phyloP scores from a whole-genome alignment of 2,329 filamentous ascomycete species.

The Elsinoe ampelina region DNA sequence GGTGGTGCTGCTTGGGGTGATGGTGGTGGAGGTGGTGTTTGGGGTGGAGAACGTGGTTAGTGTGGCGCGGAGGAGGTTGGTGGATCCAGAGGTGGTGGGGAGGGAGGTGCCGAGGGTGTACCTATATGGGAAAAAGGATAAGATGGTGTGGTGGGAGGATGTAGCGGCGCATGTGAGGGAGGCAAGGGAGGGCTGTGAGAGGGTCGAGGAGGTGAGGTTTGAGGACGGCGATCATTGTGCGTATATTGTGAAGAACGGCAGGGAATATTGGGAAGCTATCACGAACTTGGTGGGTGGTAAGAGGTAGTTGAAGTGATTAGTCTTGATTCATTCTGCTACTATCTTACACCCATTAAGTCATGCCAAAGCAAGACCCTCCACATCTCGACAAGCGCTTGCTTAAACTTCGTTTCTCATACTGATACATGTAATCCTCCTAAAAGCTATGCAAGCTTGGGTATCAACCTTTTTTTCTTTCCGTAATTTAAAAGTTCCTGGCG shows the following conservation, averaged over 20 bases:
- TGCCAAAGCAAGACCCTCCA: constrained; percentile 10
- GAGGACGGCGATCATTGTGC: constrained; percentile 52
- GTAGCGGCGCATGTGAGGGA: constrained; percentile 46
- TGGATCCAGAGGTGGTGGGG: constrained; percentile 15
- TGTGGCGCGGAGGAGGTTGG: constrained; percentile 12
- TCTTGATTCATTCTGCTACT: background rate
- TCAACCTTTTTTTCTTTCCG: background rate
- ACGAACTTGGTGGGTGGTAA: background rate
- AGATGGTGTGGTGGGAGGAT: constrained; percentile 47
- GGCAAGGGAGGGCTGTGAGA: constrained; percentile 42
- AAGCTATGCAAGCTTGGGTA: background rate
- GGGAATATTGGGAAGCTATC: constrained; percentile 47
- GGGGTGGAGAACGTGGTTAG: constrained; percentile 4
- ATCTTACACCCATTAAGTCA: constrained; percentile 11
- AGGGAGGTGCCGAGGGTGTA: constrained; percentile 39
- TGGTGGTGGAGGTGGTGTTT: constrained; percentile 12
- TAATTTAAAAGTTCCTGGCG: constrained; percentile 4
- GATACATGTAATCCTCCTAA: background rate
- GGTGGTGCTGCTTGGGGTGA: background rate
- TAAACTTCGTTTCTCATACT: background rate
- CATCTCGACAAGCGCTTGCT: background rate
- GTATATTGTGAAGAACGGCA: constrained; percentile 48
- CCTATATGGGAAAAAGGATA: constrained; percentile 50
- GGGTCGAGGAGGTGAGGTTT: constrained; percentile 44
- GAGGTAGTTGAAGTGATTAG: background rate